phyloP scores from a whole-genome alignment of 2,329 filamentous ascomycete genomes.

The Leptographium radiaticola region DNA sequence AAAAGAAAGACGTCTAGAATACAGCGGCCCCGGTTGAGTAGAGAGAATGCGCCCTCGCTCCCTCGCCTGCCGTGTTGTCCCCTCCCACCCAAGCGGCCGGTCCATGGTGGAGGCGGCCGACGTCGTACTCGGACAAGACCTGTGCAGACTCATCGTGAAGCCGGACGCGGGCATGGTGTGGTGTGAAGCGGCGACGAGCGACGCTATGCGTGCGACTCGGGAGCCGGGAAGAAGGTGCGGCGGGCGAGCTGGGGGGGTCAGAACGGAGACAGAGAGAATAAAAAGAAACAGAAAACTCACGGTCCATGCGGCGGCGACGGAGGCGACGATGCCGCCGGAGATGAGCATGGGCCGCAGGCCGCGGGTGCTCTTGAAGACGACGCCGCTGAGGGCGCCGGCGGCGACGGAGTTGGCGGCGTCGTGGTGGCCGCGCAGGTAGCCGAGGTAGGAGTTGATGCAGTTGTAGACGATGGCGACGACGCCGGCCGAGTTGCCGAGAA shows the following conservation, averaged over 20 bases:
- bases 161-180: background rate
- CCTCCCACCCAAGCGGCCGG: background rate
- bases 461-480: conserved; percentile 96
- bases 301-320: conserved; percentile 77
- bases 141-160: background rate
- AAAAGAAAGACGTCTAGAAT: conserved; percentile 3
- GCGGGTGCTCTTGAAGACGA: conserved; percentile 92
- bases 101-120: background rate
- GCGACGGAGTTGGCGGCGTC: conserved; percentile 80
- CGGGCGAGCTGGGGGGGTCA: conserved; percentile 10
- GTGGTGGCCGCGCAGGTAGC: conserved; percentile 68
- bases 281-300: conserved; percentile 41
- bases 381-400: conserved; percentile 78
- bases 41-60: conserved; percentile 4
- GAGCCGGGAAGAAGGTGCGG: conserved; percentile 14
- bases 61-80: background rate
- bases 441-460: conserved; percentile 74
- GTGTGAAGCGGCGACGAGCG: background rate
- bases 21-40: conserved; percentile 6
- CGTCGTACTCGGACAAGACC: no score
- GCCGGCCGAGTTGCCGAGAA: conserved; percentile 89
- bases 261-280: background rate
- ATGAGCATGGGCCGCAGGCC: conserved; percentile 88
- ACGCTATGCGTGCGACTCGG: background rate
- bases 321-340: conserved; percentile 78